A percentile compares a stretch with the other conserved stretches of the same genome.
Conservation (phyloP, 257 asterid species). For the Solanum bulbocastanum region DNA sequence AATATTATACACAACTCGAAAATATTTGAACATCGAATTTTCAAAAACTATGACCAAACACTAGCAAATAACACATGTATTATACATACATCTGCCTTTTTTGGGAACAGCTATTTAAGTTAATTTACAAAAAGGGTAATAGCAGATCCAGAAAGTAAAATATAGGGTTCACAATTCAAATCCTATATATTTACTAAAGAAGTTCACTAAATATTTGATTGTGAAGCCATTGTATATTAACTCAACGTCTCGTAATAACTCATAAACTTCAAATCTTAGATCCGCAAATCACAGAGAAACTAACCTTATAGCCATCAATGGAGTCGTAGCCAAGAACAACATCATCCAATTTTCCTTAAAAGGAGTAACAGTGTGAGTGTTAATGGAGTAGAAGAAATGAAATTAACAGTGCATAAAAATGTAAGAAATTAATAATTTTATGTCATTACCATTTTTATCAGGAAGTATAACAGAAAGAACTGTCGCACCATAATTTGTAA, state of each 20-base stretch:
- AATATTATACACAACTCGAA: not conserved
- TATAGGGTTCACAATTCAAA: not conserved
- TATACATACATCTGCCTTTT: not conserved
- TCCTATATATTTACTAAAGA: not conserved
- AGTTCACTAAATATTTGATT: not conserved
- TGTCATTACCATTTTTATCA: conserved; percentile 37
- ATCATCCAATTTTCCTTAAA: conserved; percentile 70
- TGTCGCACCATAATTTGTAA: conserved; percentile 75
- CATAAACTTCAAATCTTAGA: not conserved
- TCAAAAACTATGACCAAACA: not conserved
- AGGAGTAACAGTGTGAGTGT: not conserved
- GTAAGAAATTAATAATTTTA: not conserved
- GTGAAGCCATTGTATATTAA: not conserved
- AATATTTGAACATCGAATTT: not conserved
- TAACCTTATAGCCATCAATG: conserved; percentile 60
- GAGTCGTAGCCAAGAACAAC: conserved; percentile 62
- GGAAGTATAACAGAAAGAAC: conserved; percentile 53
- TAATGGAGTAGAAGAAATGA: not conserved
- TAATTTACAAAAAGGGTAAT: not conserved
- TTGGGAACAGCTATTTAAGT: not conserved
- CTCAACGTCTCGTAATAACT: not conserved
- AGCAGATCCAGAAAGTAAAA: not conserved
- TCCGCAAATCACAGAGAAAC: not conserved
- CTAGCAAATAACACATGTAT: not conserved
- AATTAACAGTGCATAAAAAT: not conserved